These are phyloP conservation scores for Westerdykella ornata DNA, from an alignment of 2,329 filamentous ascomycete species.

Conservation along the genomic window DNA sequence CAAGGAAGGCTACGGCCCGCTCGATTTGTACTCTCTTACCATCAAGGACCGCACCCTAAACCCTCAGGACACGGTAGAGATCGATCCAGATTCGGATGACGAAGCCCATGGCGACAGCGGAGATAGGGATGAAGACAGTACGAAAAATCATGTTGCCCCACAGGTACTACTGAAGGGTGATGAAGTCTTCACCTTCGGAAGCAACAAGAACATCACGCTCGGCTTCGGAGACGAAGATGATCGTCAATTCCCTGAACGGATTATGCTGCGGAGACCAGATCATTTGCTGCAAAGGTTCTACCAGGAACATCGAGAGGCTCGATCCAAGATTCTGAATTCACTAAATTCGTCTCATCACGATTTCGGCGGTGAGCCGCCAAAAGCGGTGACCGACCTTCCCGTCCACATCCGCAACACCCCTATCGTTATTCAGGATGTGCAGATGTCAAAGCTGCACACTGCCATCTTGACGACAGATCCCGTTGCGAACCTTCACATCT, in stretches of 20 bases:
- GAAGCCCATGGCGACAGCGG: constrained; percentile 38
- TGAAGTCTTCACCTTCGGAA: constrained; percentile 89
- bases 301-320: constrained; percentile 55
- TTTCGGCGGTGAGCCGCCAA: constrained; percentile 21
- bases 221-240: constrained; percentile 96
- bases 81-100: constrained; percentile 49
- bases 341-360: constrained; percentile 10
- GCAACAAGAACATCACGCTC: constrained; percentile 89
- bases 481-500: constrained; percentile 85
- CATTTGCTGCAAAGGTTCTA: constrained; percentile 69
- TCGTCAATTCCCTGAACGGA: constrained; percentile 83
- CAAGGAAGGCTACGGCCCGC: constrained; percentile 86
- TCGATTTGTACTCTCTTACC: constrained; percentile 84
- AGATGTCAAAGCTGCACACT: constrained; percentile 86
- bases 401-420: constrained; percentile 64
- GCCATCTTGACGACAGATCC: constrained; percentile 82
- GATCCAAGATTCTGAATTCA: constrained; percentile 30
- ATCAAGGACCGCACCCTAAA: constrained; percentile 68
- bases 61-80: constrained; percentile 32
- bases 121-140: constrained; percentile 34
- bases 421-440: constrained; percentile 70
- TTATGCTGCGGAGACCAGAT: constrained; percentile 68
- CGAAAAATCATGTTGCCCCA: constrained; percentile 22
- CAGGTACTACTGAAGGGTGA: constrained; percentile 55
- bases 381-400: constrained; percentile 55